Base-by-base conservation (phyloP, 2,329 filamentous ascomycete species). In the Penicillium sp. region DNA sequence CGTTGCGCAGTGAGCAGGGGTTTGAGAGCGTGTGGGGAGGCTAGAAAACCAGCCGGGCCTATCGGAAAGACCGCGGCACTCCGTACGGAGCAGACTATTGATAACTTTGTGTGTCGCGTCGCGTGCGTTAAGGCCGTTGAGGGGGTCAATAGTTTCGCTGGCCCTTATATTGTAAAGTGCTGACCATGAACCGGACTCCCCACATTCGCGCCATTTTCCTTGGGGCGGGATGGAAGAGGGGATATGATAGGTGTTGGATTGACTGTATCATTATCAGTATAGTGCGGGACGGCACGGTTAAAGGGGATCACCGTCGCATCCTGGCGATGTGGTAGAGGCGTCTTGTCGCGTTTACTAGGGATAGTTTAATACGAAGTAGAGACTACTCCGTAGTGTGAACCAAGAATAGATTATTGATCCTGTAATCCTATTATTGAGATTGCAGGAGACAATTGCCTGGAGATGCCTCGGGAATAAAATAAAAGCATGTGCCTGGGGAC, bases 81-180 rank as follows among this genome's bases (percentile, higher is more conserved):
- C 6, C 13, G 32, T n/a, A 20, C 32, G 43, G 35, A 34, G 32
- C 26, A 50, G 20, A 48, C 38, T 40, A 42, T 34, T 39, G 34
- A 39, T 40, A 50, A 29, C 16, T 31, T 35, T 18, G 47, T 26
- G 24, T 26, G 24, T 26, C 16, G 34, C 16, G 47, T 48, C 44
- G 44, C 51, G 45, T 50, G 45, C 24, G 8, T 16, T 10, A 3
- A 7, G 34, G 40, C 35, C 22, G 35, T 29, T 39, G 40, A 13
- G 35, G 45, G 37, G 50, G 31, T 59, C 59, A 44, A 63, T 63
- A 61, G 52, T 62, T 51, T 35, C 50, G 56, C 35, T n/a, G 31
- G 29, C 24, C 4, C 18, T 53, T 38, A 11, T 32, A 45, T 22
- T 46, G 44, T 34, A n/a, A 32, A 32, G 44, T 58, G 31, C 55